Evolutionary conservation across 2,329 filamentous ascomycete species (phyloP), one percentile per base, ranked within the genome.

Genomic region (Curvularia hawaiiensis): DNA sequence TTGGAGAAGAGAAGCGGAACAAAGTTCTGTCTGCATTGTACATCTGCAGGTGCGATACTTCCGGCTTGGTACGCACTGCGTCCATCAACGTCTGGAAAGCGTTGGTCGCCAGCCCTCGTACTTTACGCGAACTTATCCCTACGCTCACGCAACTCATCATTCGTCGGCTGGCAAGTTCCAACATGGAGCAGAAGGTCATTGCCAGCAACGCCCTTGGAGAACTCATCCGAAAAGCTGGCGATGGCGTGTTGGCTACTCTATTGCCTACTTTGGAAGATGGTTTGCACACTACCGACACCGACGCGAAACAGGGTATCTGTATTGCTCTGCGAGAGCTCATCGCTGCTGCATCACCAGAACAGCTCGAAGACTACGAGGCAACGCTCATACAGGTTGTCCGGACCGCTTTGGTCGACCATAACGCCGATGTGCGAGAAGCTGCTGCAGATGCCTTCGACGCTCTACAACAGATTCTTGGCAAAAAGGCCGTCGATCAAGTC

Each of bases 131-230:
- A 74, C 86, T 99, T 70, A 90, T 97, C 46, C 94, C 95, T 44
- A 97, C 92, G 1, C 88, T 99, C 59, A 96, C 92, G 6, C 93
- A 97, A 75, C 87, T 99, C 62, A 90, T 99, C 68, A 98, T 99
- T 74, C 88, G 91, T 58, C 90, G 95, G 48, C 85, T 99, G 66
- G 95, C 92, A 61, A 98, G 93, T 75, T 90, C 93, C 45, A 98
- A 97, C 73, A 93, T 96, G 89, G 95, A 99, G 77, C 95, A 99
- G 78, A 98, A 97, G 82, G 90, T 97, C 67, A 99, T 99, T 82
- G 95, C 96, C 65, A 94, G 94, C 75, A 98, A 98, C 76, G 92
- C 95, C 48, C 84, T 99, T 54, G 95, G 95, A 72, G 95, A 99
- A 75, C 87, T 99, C 65, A 98, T 99, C 71, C 89, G 95, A 70